Evolutionary conservation across 2,329 filamentous ascomycete genomes (phyloP), one percentile per base, ranked within the genome.

Genomic region (Botrytis porri): DNA sequence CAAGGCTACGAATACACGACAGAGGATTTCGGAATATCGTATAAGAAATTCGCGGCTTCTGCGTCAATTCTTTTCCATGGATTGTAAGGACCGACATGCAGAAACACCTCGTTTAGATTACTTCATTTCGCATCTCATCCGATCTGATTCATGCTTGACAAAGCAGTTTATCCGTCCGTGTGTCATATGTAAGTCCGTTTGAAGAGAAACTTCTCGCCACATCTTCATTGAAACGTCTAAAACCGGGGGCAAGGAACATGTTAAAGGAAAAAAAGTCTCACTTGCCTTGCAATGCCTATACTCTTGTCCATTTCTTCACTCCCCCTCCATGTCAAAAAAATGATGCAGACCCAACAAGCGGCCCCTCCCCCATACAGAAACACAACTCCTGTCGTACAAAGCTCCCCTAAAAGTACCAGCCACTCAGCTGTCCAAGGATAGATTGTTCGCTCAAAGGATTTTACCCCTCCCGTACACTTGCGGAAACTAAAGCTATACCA

Each of bases 371-470:
- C 5, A 48, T 16, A 32, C 35, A 63, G 35, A 65, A 41, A 63
- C 29, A 45, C 57, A 54, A 67, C 64, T 67, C 9, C 9, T 48
- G 43, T 35, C 45, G 20, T 35, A 65, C 63, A 18, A 48, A 65
- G 20, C 8, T 57, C 4, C 14, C 16, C 25, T n/a, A 41, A 67
- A 57, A 57, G 25, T 37, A 57, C 25, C 10, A 41, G 65, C 25
- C 65, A 45, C 35, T 71, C 70, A 71, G 61, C 70, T 45, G 20
- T 71, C 37, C 70, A 71, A 32, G 70, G 70, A 35, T 66, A 54
- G 7, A 41, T 59, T 35, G 61, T 71, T 71, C 8, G 35, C 7
- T 71, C 45, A 41, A 12, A 57, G 45, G 43, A 48, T 66, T 66
- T 22, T 37, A 43, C 70, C 37, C 61, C 22, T 67, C 61, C 16